These are phyloP conservation scores for Tolypocladium tundrense DNA, from an alignment of 2,329 filamentous ascomycete genomes.

Conservation along the genomic window DNA sequence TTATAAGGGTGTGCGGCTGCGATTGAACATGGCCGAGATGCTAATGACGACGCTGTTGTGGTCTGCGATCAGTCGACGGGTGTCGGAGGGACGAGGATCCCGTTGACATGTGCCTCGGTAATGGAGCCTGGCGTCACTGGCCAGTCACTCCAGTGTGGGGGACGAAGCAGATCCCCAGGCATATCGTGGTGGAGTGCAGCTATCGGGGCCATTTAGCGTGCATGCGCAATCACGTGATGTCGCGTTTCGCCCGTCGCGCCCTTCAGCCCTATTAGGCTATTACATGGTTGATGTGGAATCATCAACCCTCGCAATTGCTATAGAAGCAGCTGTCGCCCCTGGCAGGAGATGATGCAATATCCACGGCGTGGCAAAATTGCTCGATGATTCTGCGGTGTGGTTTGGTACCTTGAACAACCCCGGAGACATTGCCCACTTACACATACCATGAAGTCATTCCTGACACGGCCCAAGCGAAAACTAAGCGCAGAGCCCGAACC, in stretches of 20 bases:
- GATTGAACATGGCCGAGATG: neutral
- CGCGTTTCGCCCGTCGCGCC: slow-evolving; percentile 10
- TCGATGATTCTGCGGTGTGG: neutral
- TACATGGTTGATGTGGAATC: neutral
- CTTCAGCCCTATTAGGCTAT: neutral
- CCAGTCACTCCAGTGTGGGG: slow-evolving; percentile 3
- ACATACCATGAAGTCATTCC: slow-evolving; percentile 44
- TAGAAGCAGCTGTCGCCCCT: neutral
- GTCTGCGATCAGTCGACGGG: neutral
- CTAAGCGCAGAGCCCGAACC: slow-evolving; percentile 15
- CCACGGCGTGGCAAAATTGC: neutral
- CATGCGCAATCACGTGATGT: slow-evolving; percentile 14
- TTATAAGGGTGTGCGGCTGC: neutral
- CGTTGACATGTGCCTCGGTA: slow-evolving; percentile 26
- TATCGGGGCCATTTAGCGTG: slow-evolving; percentile 5
- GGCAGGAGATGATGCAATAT: neutral
- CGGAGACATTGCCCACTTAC: neutral
- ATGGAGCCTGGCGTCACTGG: neutral
- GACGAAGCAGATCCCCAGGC: neutral
- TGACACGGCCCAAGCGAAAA: slow-evolving; percentile 44
- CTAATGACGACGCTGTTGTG: neutral
- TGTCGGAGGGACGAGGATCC: neutral
- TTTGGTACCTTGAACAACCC: neutral
- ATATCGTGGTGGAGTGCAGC: slow-evolving; percentile 2
- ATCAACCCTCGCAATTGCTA: neutral